Evolutionary conservation across 225 moss, liverwort and hornwort species (phyloP).

Genomic region (Physcomitrium patens): DNA sequence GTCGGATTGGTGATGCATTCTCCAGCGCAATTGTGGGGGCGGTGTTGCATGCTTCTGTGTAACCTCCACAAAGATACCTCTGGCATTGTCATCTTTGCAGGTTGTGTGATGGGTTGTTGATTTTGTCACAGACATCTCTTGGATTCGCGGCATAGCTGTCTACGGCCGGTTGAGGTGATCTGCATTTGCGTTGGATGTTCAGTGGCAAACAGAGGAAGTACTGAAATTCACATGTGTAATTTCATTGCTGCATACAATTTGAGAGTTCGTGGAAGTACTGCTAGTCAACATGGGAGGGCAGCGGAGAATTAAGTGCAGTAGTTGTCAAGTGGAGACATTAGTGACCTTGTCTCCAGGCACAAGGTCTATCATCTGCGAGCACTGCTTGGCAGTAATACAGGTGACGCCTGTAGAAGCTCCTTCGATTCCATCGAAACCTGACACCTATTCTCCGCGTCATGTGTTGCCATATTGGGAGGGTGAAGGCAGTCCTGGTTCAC

Average conservation of each 20-base stretch:
- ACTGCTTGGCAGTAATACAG: slow-evolving; percentile 60
- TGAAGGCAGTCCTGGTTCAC: slow-evolving; percentile 25
- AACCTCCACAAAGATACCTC: slow-evolving; percentile 29
- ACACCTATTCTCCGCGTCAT: slow-evolving; percentile 21
- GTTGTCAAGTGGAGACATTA: slow-evolving; percentile 44
- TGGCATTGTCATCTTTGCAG: slow-evolving; percentile 36
- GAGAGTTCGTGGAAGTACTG: slow-evolving; percentile 24
- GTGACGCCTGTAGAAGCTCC: slow-evolving; percentile 33
- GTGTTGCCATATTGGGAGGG: slow-evolving; percentile 44
- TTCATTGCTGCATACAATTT: slow-evolving; percentile 14
- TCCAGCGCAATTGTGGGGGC: slow-evolving; percentile 10
- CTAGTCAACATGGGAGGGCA: slow-evolving; percentile 47
- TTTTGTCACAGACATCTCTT: slow-evolving; percentile 16
- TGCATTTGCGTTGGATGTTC: slow-evolving; percentile 26
- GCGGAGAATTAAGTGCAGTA: slow-evolving; percentile 47
- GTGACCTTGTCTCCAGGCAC: slow-evolving; percentile 45
- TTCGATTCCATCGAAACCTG: slow-evolving; percentile 29
- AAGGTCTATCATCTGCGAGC: slow-evolving; percentile 56
- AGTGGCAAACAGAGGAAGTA: slow-evolving; percentile 14
- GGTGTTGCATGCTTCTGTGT: slow-evolving; percentile 20
- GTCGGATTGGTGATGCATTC: slow-evolving; percentile 25
- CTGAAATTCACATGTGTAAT: slow-evolving; percentile 10
- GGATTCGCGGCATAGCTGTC: slow-evolving; percentile 22
- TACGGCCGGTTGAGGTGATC: slow-evolving; percentile 23
- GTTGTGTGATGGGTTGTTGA: slow-evolving; percentile 28